Evolutionary conservation across 208 protist species (phyloP), one percentile per base, ranked within the genome.

Genomic region (Angomonas deanei): DNA sequence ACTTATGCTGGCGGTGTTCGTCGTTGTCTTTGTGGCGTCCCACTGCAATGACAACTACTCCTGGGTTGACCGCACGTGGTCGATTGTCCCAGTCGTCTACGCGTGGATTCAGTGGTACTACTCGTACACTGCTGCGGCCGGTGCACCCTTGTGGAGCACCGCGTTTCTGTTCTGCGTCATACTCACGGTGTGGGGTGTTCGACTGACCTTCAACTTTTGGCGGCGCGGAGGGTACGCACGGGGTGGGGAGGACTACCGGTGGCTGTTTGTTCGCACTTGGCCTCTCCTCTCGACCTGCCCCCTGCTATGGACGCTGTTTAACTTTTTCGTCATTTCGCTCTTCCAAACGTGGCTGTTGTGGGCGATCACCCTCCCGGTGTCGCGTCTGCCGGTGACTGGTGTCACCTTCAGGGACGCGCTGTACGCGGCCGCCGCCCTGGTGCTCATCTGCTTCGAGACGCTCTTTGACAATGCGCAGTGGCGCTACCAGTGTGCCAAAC

Each of bases 31-130:
- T 66, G 33, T 82, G 5, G 69, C 62, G 13, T 70, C 84, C 2
- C 61, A 68, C 47, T 55, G 76, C 42, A 63, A 87, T 64, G 52
- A 74, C 57, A 92, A 92, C 68, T 88, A 85, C 68, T 91, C 78
- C 21, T 92, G 84, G 76, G 84, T 94, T 15, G 83, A 92, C 64
- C 78, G 88, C 28, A 71, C 69, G 26, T 94, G 84, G 81, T 91
- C 85, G 8, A 84, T 92, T 48, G 42, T 79, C 46, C 85, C 83
- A 0, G 77, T 92, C 3, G 61, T 89, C 30, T 87, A 87, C 70
- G 70, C 83, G 11, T 89, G 77, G 78, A 88, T 88, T 30, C 68
- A 82, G 3, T 57, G 75, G 21, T 73, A 52, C 39, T 84, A 82
- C 59, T 78, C 72, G 1, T 19, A 62, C 6, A 39, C 60, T 31